Evolutionary conservation across 345 rosid genomes (phyloP), one percentile per base, ranked within the genome.

Genomic region (Nasturtium officinale): DNA sequence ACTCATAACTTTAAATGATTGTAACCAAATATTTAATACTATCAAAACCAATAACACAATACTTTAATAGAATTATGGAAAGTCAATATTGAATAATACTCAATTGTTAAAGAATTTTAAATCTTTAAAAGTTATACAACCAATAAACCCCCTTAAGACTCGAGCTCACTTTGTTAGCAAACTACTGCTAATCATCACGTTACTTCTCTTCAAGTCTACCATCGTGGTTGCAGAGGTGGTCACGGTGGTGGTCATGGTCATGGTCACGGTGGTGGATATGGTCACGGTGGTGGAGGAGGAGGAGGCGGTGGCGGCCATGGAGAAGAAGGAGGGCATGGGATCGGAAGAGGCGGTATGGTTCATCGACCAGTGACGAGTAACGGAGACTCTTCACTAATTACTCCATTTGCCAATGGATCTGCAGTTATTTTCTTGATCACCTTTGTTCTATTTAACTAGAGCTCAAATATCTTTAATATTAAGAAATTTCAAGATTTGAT

Each of bases 281-380:
- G 40, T 0, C 67, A 63, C n/a, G n/a, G n/a, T 6, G 38, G 18
- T 7, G 21, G 29, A 2, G 76, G n/a, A 28, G 64, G n/a, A 8
- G 43, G 26, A 2, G 35, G 70, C 3, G 54, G 11, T 47, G 47
- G 48, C 7, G 42, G 71, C 16, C 46, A 42, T 32, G 61, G 69
- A 47, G 67, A 60, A 40, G 63, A 40, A 54, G 64, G 77, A 6
- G 42, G 77, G 7, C 40, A 7, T 17, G 43, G 60, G 52, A 56
- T 56, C 1, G 50, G 77, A 25, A 38, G 57, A 65, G 72, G 72
- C 23, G 60, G 78, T 65, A 57, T 65, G 61, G 61, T 58, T 65
- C 72, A 74, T 73, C 42, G 61, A 66, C 72, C 72, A 26, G 29
- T 40, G 20, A 63, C 3, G 40, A 65, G 72, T 28, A n/a, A n/a